Conservation (phyloP, 345 rosid species). For the Heritiera littoralis region DNA sequence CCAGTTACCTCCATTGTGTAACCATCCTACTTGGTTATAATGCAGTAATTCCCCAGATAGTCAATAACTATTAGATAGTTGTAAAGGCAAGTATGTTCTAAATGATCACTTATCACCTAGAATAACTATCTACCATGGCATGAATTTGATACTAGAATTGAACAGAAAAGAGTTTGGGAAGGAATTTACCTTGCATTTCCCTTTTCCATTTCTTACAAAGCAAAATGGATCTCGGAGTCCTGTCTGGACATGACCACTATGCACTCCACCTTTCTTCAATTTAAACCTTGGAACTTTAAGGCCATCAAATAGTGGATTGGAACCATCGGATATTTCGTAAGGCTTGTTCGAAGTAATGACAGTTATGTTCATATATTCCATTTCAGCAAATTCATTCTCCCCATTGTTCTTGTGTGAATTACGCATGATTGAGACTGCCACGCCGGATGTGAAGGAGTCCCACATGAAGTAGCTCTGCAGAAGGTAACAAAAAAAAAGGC, state of each 20-base stretch:
- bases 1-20: slow-evolving; percentile 66
- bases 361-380: slow-evolving; percentile 88
- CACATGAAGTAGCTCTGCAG: slow-evolving; percentile 89
- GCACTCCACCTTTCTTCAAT: slow-evolving; percentile 59
- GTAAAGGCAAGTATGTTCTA: neutral
- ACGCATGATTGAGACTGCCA: slow-evolving; percentile 74
- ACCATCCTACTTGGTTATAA: slow-evolving; percentile 59
- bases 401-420: slow-evolving; percentile 36
- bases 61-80: neutral
- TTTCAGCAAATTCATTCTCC: slow-evolving; percentile 77
- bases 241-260: slow-evolving; percentile 87
- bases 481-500: neutral
- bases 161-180: neutral
- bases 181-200: slow-evolving; percentile 69
- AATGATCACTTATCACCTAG: neutral
- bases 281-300: slow-evolving; percentile 60
- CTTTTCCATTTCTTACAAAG: slow-evolving; percentile 51
- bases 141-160: neutral
- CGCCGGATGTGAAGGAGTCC: slow-evolving; percentile 86
- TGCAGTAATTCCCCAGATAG: neutral
- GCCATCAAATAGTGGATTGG: slow-evolving; percentile 73
- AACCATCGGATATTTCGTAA: slow-evolving; percentile 66
- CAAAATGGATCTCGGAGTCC: slow-evolving; percentile 73
- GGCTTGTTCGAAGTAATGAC: slow-evolving; percentile 85
- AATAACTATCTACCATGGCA: neutral